Percentiles rank a stretch among this genome's conserved stretches.
Conservation (phyloP, 169 alveolate genomes). For the Prorocentrum cordatum region DNA sequence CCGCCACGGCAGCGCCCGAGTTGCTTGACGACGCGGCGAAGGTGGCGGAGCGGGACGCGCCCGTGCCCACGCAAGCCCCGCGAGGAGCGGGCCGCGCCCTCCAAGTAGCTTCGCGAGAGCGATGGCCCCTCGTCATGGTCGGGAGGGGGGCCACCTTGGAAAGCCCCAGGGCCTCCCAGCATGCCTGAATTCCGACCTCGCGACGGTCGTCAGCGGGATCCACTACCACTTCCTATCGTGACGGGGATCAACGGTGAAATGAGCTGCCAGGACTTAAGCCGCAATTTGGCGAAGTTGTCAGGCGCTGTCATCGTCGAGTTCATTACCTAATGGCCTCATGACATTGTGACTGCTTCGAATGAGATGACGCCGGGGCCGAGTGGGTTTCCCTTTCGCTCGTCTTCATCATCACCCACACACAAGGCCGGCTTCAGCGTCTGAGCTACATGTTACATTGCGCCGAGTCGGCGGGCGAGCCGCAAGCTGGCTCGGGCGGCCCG, state of each 20-base stretch:
- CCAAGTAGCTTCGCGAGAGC: too few relatives aligned
- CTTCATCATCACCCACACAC: not conserved
- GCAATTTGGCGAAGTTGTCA: not conserved
- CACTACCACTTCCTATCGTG: not conserved
- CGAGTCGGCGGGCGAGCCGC: not conserved
- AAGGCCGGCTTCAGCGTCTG: not conserved
- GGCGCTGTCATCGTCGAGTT: not conserved
- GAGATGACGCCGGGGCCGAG: not conserved
- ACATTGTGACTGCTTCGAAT: not conserved
- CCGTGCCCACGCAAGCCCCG: slow-evolving; percentile 7
- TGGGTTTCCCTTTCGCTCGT: not conserved
- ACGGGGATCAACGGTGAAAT: not conserved
- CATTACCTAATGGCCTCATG: not conserved
- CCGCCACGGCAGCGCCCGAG: not conserved
- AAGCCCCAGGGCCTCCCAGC: not conserved
- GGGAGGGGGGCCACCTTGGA: not conserved
- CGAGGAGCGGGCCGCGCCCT: slow-evolving; percentile 31
- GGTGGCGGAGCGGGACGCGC: slow-evolving; percentile 2
- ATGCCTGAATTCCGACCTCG: too few relatives aligned
- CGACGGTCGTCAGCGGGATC: too few relatives aligned
- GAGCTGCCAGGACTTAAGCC: not conserved
- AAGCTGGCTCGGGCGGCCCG: not conserved
- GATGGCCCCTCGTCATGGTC: too few relatives aligned
- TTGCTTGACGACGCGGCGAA: not conserved
- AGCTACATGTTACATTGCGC: not conserved